A percentile compares a stretch with the other conserved stretches of the same genome.
phyloP scores from a whole-genome alignment of 495 filamentous ascomycete species.

The Aspergillus mulundensis region DNA sequence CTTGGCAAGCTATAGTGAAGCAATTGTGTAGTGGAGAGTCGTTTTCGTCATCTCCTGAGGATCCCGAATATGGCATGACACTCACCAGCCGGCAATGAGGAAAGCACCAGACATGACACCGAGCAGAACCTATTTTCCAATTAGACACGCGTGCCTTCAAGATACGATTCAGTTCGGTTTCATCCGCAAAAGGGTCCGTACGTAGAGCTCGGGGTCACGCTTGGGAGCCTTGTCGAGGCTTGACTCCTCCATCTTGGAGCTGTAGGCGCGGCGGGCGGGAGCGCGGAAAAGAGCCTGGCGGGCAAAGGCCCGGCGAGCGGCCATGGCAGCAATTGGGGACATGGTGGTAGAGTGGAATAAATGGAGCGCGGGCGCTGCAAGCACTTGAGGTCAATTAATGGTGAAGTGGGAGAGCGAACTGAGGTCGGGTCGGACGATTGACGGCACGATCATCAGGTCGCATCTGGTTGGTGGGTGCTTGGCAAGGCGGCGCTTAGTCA shows the following conservation, averaged over 20 bases:
- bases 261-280: constrained; percentile 39
- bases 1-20: neutral
- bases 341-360: constrained; percentile 33
- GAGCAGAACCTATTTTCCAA: constrained; percentile 67
- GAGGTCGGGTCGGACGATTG: constrained; percentile 29
- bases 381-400: constrained; percentile 15
- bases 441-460: constrained; percentile 35
- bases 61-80: constrained; percentile 58
- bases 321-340: constrained; percentile 52
- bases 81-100: constrained; percentile 74
- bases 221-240: constrained; percentile 62
- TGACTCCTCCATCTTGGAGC: constrained; percentile 46
- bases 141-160: constrained; percentile 14
- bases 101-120: constrained; percentile 90
- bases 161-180: neutral
- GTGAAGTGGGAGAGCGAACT: constrained; percentile 27
- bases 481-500: constrained; percentile 27
- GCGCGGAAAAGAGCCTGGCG: constrained; percentile 43
- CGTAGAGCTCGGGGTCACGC: constrained; percentile 78
- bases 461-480: constrained; percentile 22
- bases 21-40: neutral
- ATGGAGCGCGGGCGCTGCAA: constrained; percentile 13
- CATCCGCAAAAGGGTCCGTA: constrained; percentile 36
- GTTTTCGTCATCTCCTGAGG: neutral
- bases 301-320: constrained; percentile 47